These are phyloP conservation scores for Xylaria sp. DNA, from an alignment of 2,329 filamentous ascomycete genomes.

Conservation along the genomic window DNA sequence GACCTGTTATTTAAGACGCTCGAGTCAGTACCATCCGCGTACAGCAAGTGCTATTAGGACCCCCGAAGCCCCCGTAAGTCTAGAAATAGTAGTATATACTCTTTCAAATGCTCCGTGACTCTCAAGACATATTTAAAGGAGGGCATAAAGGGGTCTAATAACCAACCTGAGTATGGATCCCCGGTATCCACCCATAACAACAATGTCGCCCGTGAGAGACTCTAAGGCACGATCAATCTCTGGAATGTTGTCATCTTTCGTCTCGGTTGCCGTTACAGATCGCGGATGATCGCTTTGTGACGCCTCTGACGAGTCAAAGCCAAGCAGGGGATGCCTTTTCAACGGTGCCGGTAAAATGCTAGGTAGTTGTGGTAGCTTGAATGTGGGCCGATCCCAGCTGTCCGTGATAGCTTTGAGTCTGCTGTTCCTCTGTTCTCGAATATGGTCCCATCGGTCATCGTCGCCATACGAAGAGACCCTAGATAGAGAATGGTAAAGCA, in stretches of 20 bases:
- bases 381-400: constrained; percentile 81
- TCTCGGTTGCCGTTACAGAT: constrained; percentile 36
- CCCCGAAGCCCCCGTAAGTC: no score
- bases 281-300: constrained; percentile 36
- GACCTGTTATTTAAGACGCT: constrained; percentile 63
- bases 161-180: constrained; percentile 75
- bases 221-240: constrained; percentile 69
- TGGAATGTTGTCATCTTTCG: constrained; percentile 48
- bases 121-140: neutral
- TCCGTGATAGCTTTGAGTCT: constrained; percentile 91
- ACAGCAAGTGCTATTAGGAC: neutral
- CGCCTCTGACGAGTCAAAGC: constrained; percentile 41
- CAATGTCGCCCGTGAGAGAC: constrained; percentile 82
- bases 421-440: constrained; percentile 87
- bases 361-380: constrained; percentile 74
- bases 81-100: neutral
- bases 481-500: constrained; percentile 80
- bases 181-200: constrained; percentile 89
- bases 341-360: constrained; percentile 57
- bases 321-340: constrained; percentile 45
- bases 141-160: neutral
- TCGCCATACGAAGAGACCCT: constrained; percentile 86
- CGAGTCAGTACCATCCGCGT: neutral
- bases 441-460: constrained; percentile 80
- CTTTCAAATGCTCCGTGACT: neutral